phyloP scores from a whole-genome alignment of 805 yeast species.

The Candida loeiensis region DNA sequence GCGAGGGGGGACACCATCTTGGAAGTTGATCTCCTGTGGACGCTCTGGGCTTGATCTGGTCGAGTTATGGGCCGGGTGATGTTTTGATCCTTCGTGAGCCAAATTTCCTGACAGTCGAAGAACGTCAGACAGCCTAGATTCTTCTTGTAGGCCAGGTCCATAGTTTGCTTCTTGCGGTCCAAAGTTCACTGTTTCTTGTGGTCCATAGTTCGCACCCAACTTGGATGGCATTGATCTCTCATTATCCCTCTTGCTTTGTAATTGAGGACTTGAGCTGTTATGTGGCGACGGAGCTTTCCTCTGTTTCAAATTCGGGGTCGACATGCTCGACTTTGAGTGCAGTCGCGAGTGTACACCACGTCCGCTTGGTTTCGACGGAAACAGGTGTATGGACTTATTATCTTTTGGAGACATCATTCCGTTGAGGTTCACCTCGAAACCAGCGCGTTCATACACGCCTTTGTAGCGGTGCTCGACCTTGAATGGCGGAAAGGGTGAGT shows the following conservation, averaged over 20 bases:
- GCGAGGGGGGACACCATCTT: conserved; percentile 5
- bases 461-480: conserved; percentile 57
- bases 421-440: conserved; percentile 51
- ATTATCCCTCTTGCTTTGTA: too few species aligned
- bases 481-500: conserved; percentile 68
- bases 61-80: too few species aligned
- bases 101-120: too few species aligned
- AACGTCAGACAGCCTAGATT: too few species aligned
- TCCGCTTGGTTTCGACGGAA: conserved; percentile 1
- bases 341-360: background rate
- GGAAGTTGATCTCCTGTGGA: background rate
- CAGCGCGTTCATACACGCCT: conserved; percentile 80
- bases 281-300: background rate
- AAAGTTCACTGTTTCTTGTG: too few species aligned
- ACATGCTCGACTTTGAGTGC: conserved; percentile 1
- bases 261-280: background rate
- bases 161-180: too few species aligned
- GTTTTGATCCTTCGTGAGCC: too few species aligned
- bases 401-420: conserved; percentile 8
- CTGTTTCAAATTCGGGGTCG: conserved; percentile 1
- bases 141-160: too few species aligned
- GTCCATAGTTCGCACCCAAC: too few species aligned
- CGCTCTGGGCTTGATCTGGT: background rate
- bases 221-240: too few species aligned
- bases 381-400: conserved; percentile 9